These are phyloP conservation scores for Trichoderma guizhouense DNA, from an alignment of 2,329 filamentous ascomycete genomes.

Conservation along the genomic window DNA sequence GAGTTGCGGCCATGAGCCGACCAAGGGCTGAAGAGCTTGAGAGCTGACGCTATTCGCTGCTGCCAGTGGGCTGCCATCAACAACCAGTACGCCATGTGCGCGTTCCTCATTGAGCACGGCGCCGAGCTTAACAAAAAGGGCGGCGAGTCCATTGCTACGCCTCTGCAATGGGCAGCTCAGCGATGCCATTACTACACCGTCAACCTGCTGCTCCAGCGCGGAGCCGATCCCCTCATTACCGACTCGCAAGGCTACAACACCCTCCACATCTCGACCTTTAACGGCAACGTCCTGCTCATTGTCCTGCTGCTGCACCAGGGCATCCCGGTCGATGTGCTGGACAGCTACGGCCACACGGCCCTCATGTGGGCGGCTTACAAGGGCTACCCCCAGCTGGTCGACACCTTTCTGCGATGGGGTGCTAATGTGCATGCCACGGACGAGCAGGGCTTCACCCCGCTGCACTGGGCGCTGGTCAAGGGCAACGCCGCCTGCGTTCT, in stretches of 20 bases:
- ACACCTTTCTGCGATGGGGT: slow-evolving; percentile 90
- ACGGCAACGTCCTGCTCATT: slow-evolving; percentile 89
- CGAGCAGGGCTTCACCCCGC: slow-evolving; percentile 87
- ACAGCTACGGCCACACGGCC: slow-evolving; percentile 86
- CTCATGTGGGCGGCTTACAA: slow-evolving; percentile 99
- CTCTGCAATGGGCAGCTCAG: slow-evolving; percentile 95
- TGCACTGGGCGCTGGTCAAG: slow-evolving; percentile 96
- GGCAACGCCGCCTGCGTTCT: slow-evolving; percentile 85
- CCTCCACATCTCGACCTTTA: slow-evolving; percentile 92
- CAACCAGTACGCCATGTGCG: slow-evolving; percentile 96
- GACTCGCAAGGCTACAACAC: slow-evolving; percentile 98
- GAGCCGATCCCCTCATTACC: slow-evolving; percentile 86
- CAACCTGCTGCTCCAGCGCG: slow-evolving; percentile 83
- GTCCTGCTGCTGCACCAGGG: slow-evolving; percentile 90
- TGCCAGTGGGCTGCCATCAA: slow-evolving; percentile 97
- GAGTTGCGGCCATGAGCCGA: background rate
- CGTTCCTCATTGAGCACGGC: slow-evolving; percentile 80
- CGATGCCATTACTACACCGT: slow-evolving; percentile 96
- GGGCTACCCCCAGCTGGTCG: slow-evolving; percentile 87
- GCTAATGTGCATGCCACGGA: slow-evolving; percentile 88
- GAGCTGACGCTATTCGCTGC: slow-evolving; percentile 26
- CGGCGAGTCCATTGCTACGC: slow-evolving; percentile 90
- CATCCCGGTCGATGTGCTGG: slow-evolving; percentile 87
- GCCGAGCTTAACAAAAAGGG: slow-evolving; percentile 94
- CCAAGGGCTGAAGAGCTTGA: slow-evolving; percentile 10